A percentile compares a stretch with the other conserved stretches of the same genome.
Evolutionary conservation across 148 eudicot genomes (phyloP).

Genomic region (Spergularia marina): DNA sequence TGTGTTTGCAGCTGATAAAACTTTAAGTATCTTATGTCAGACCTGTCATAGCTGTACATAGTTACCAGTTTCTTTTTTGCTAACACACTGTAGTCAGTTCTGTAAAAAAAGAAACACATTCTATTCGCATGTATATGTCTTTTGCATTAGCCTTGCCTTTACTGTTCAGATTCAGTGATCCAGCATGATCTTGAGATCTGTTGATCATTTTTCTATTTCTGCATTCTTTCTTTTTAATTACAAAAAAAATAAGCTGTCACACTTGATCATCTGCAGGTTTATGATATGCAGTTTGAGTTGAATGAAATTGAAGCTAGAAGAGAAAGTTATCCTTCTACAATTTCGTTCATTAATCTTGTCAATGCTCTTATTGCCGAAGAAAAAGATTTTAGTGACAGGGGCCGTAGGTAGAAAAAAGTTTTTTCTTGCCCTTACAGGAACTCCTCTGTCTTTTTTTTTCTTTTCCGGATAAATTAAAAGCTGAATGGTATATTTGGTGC

Average conservation of each 20-base stretch:
- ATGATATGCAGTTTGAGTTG: slow-evolving; percentile 95
- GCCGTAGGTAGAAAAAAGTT: slow-evolving; percentile 56
- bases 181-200: no score
- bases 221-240: not conserved
- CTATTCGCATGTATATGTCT: not conserved
- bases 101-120: not conserved
- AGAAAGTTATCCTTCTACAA: slow-evolving; percentile 91
- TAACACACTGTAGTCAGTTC: not conserved
- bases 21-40: not conserved
- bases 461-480: not conserved
- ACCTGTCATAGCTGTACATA: not conserved
- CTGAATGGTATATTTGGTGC: slow-evolving; percentile 3
- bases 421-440: slow-evolving; percentile 9
- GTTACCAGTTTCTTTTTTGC: not conserved
- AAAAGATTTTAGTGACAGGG: slow-evolving; percentile 77
- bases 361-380: slow-evolving; percentile 92
- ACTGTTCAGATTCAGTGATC: no score
- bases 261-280: slow-evolving; percentile 52
- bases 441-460: not conserved
- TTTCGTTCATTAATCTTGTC: slow-evolving; percentile 82
- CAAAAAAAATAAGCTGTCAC: not conserved
- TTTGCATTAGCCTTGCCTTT: not conserved
- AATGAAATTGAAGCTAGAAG: slow-evolving; percentile 97
- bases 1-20: not conserved
- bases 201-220: no score